Evolutionary conservation across 2,329 filamentous ascomycete species (phyloP).

Genomic region (Fusarium solani-melongenae): DNA sequence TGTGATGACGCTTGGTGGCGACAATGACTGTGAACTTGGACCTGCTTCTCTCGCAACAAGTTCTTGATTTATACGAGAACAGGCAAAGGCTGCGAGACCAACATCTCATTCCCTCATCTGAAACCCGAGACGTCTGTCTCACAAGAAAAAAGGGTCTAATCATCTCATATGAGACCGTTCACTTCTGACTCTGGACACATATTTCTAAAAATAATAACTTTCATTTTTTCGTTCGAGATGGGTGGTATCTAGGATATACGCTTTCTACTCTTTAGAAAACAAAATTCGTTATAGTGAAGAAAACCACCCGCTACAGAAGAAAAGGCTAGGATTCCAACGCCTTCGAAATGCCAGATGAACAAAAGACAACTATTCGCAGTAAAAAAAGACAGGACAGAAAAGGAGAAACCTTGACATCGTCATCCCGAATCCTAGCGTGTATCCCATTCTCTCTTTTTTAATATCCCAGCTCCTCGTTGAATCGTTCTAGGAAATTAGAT

Average conservation of each 20-base stretch:
- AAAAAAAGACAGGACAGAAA: not conserved
- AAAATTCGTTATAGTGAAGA: slow-evolving; percentile 12
- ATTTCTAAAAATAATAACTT: not conserved
- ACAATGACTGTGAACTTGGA: slow-evolving; percentile 86
- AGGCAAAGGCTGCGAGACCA: not conserved
- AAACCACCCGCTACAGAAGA: slow-evolving; percentile 16
- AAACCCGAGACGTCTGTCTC: not conserved
- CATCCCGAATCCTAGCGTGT: not conserved
- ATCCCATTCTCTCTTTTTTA: not conserved
- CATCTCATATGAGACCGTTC: not conserved
- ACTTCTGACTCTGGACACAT: not conserved
- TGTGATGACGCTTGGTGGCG: slow-evolving; percentile 92
- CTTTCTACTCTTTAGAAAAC: slow-evolving; percentile 9
- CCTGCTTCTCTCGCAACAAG: slow-evolving; percentile 57
- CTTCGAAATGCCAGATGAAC: slow-evolving; percentile 24
- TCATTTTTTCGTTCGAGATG: slow-evolving; percentile 3
- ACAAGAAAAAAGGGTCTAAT: not conserved
- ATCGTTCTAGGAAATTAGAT: slow-evolving; percentile 16
- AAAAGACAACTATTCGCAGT: not conserved
- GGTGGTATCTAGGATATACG: slow-evolving; percentile 32
- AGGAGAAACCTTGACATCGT: not conserved
- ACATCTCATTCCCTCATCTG: not conserved
- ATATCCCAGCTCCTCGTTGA: not conserved
- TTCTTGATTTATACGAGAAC: slow-evolving; percentile 64
- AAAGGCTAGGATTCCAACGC: slow-evolving; percentile 30